Evolutionary conservation across 2,329 filamentous ascomycete genomes (phyloP), one percentile per base, ranked within the genome.

Genomic region (Zopfia rhizophila): DNA sequence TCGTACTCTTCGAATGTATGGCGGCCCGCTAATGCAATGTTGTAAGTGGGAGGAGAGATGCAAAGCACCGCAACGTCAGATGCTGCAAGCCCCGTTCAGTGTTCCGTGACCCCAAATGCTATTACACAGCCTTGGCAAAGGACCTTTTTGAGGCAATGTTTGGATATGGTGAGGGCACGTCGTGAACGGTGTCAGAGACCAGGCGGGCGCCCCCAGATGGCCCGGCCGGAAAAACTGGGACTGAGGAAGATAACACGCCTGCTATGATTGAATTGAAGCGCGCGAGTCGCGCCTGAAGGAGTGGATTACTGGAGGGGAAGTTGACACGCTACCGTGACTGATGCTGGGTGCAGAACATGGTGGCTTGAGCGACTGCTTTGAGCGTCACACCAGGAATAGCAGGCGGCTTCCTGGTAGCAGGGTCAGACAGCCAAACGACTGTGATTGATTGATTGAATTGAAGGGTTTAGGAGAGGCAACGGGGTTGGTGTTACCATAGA

Each of bases 321-420:
- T 61, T 62, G 60, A 65, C 59, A 69, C 62, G 66, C 65, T 62
- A 67, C 65, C 56, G 63, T 63, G 67, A 66, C 51, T 58, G 58
- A 46, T 53, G 53, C 49, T 48, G 39, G 47, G 60, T 58, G 63
- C 61, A 63, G 60, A 63, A 61, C 61, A 66, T 65, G 56, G 62
- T 64, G 58, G 63, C 63, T 60, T 61, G 55, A 55, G 36, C 12
- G 22, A 56, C 56, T 51, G 59, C 58, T 27, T 57, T 59, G 53
- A 51, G 64, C 58, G 58, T 67, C 57, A 60, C 60, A 60, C 62
- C 56, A 58, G 60, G 56, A 61, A 61, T 58, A 65, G 62, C 60
- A 65, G 59, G 65, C 54, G 46, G 56, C 58, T 60, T 58, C 55
- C 60, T 60, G 55, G 61, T 44, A 54, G 46, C 45, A 61, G 48